Conservation (phyloP, 2,329 filamentous ascomycete species). For the Elsinoe perseae region DNA sequence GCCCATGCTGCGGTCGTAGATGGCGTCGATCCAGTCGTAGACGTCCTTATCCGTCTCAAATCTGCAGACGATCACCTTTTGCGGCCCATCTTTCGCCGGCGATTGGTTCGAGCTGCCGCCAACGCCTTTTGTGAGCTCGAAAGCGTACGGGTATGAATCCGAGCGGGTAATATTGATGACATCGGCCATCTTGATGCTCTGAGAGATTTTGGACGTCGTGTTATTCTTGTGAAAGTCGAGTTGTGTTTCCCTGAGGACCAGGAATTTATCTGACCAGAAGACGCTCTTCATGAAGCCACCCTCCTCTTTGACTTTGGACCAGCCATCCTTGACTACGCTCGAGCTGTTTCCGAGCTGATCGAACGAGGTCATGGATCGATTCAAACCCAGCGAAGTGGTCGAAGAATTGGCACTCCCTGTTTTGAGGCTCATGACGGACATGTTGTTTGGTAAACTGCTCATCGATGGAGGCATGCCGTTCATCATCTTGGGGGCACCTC, state of each 20-base stretch:
- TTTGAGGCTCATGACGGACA: slow-evolving; percentile 65
- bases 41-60: slow-evolving; percentile 95
- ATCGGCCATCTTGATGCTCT: slow-evolving; percentile 76
- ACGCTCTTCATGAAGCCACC: slow-evolving; percentile 71
- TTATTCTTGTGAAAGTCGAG: slow-evolving; percentile 93
- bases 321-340: slow-evolving; percentile 53
- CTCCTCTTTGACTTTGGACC: slow-evolving; percentile 84
- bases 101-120: slow-evolving; percentile 59
- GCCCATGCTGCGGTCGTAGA: slow-evolving; percentile 96
- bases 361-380: slow-evolving; percentile 36
- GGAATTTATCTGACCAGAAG: slow-evolving; percentile 82
- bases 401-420: slow-evolving; percentile 45
- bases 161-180: slow-evolving; percentile 86
- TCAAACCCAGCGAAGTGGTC: slow-evolving; percentile 29
- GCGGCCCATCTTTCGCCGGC: slow-evolving; percentile 69
- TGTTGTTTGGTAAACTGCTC: slow-evolving; percentile 64
- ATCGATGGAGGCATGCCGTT: slow-evolving; percentile 70
- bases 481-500: slow-evolving; percentile 47
- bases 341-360: slow-evolving; percentile 30
- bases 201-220: slow-evolving; percentile 70
- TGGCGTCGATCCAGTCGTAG: slow-evolving; percentile 98
- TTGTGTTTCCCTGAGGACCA: slow-evolving; percentile 85
- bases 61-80: slow-evolving; percentile 79
- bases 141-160: slow-evolving; percentile 83
- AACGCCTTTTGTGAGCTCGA: slow-evolving; percentile 76